A percentile compares a stretch with the other conserved stretches of the same genome.
Conservation (phyloP, 2,329 filamentous ascomycete genomes). For the Dactylellina haptotyla region DNA sequence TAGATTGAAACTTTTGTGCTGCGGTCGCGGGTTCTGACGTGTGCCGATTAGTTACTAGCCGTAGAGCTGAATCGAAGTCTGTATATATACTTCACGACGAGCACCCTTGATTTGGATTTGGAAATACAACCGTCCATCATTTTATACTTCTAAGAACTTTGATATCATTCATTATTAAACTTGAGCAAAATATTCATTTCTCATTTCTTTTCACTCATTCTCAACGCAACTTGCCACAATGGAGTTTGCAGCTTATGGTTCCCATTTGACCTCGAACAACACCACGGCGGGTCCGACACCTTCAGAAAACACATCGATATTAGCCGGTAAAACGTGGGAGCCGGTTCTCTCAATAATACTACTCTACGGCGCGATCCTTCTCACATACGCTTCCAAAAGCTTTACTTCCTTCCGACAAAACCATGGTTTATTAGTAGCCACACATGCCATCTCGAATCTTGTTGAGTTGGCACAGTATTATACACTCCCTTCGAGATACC, state of each 20-base stretch:
- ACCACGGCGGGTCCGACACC: background rate
- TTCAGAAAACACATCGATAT: background rate
- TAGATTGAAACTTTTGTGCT: no score
- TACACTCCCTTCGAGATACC: constrained; percentile 28
- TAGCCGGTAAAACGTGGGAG: constrained; percentile 20
- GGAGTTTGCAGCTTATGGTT: constrained; percentile 5
- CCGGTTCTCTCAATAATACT: constrained; percentile 19
- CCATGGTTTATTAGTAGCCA: constrained; percentile 7
- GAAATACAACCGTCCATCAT: background rate
- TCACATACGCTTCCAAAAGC: constrained; percentile 25
- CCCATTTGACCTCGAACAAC: background rate
- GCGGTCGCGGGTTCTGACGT: no score
- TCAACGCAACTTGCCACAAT: background rate
- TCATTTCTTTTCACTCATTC: background rate
- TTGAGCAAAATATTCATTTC: background rate
- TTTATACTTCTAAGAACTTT: background rate
- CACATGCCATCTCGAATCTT: constrained; percentile 18
- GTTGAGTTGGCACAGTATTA: constrained; percentile 29
- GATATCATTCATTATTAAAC: background rate
- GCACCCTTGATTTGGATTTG: background rate
- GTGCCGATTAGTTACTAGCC: no score
- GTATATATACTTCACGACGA: background rate
- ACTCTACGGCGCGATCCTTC: constrained; percentile 20
- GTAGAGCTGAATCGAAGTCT: no score
- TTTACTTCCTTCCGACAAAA: constrained; percentile 32